A percentile compares a stretch with the other conserved stretches of the same genome.
Conservation (phyloP, 306 rosid species). For the Prunus fruticosa region DNA sequence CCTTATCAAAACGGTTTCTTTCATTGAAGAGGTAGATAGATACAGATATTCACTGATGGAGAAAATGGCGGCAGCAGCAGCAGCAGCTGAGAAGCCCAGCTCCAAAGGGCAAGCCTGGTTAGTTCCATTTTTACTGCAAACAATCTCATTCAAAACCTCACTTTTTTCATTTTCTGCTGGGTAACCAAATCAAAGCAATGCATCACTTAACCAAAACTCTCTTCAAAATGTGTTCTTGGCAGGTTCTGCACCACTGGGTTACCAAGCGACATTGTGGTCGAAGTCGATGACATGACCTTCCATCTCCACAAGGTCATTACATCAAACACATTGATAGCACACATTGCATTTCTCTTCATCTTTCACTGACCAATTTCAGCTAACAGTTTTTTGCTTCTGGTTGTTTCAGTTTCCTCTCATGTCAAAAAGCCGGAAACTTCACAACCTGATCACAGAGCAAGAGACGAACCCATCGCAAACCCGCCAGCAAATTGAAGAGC, state of each 20-base stretch:
- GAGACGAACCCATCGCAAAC: conserved; percentile 41
- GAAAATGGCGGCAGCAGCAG: conserved; percentile 47
- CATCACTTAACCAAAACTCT: not conserved
- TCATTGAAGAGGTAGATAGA: not conserved
- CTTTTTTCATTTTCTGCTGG: not conserved
- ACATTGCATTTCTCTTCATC: not conserved
- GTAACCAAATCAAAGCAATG: not conserved
- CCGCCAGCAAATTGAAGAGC: not conserved
- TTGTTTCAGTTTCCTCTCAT: conserved; percentile 80
- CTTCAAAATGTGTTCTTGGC: conserved; percentile 5
- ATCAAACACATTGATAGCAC: not conserved
- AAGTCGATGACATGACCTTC: conserved; percentile 83
- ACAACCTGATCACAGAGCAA: conserved; percentile 63
- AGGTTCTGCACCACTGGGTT: conserved; percentile 98
- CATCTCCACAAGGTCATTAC: conserved; percentile 86
- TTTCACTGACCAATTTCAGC: not conserved
- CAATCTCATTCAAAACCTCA: not conserved
- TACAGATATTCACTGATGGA: conserved; percentile 9
- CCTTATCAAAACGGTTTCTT: conserved; percentile 1
- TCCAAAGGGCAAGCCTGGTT: conserved; percentile 97
- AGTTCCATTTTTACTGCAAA: conserved; percentile 11
- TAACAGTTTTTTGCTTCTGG: conserved; percentile 7
- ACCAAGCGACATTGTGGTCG: conserved; percentile 91
- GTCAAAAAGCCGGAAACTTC: conserved; percentile 79
- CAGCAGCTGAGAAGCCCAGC: conserved; percentile 47